Base-by-base conservation (phyloP, 306 rosid genomes). In the Bauhinia variegata region DNA sequence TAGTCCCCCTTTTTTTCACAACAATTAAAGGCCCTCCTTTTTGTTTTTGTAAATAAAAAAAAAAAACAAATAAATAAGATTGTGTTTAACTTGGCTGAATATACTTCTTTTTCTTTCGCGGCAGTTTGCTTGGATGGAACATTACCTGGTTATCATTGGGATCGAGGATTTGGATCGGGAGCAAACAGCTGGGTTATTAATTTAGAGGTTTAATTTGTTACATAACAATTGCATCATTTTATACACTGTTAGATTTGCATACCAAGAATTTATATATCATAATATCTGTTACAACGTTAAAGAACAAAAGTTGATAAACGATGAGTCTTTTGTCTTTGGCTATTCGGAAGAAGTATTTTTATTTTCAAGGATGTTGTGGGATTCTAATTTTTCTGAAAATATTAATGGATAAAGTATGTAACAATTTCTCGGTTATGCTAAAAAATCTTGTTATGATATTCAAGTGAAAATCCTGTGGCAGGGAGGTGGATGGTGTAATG, bases 401-500 rank as follows among this genome's bases (percentile, higher is more conserved):
- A 38, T 34, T 7, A 13, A 41, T 11, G 54, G 10, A 75, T 67
- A 4, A 16, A 48, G 12, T 36, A 16, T 55, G 41, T 64, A 65
- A 52, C 34, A 38, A 32, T 52, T 46, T 38, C 30, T 33, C 31
- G n/a, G 46, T 3, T 47, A 7, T 39, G 36, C 28, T 71, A 49
- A 57, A 5, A 43, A 18, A 47, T 19, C 33, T 66, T 66, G 1
- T 30, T 3, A 31, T 68, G 55, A 74, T 65, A 56, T 16, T 53
- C 8, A 23, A 60, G 17, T 61, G 53, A 65, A 63, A 75, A 82
- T 78, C 54, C 53, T 76, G 68, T 85, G 85, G 71, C 95, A 93
- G 97, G 97, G 99, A 55, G 99, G 99, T 70, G 99, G 96, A 64
- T 93, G 97, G 99, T 93, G 99, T 73, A 82, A 93, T 60, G 82